Evolutionary conservation across 768 basidiomycete genomes (phyloP), one percentile per base, ranked within the genome.

Genomic region (Leccinum variicolor): DNA sequence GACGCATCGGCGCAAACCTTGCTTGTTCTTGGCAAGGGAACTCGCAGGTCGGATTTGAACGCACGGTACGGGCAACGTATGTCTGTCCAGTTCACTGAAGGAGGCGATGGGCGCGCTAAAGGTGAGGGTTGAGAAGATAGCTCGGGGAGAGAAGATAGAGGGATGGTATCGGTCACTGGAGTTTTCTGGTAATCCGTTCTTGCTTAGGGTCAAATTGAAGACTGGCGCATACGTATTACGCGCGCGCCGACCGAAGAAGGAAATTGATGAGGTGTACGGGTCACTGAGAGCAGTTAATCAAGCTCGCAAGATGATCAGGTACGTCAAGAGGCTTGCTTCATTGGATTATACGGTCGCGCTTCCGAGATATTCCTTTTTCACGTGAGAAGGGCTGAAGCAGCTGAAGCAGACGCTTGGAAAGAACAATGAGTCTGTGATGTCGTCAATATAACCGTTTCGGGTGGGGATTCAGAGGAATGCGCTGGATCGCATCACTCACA

Each of bases 401-500:
- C 61, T 89, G 60, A 77, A 77, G 55, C 84, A 83, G 33, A 71
- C n/a, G n/a, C n/a, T 41, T 19, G 39, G n/a, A 10, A n/a, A 41
- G 39, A 41, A 41, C n/a, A 41, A 41, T 23, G 81, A 64, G 2
- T 74, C 86, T 39, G 69, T 81, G n/a, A 41, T 41, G n/a, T 19
- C n/a, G 0, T 67, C 76, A 0, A 72, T 75, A 55, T 88, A 41
- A 78, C 74, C 1, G 72, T 86, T 46, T 78, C 77, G 26, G 85
- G 85, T 1, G 82, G 81, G 10, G 84, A 85, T 23, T 83, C 80
- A 1, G n/a, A 74, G 78, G 8, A 78, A 81, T 43, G 69, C 76
- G 28, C 64, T 86, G 17, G 69, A 73, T 53, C 67, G 74, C 39
- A 71, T 84, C 17, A 75, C 81, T 4, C 56, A 74, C 6, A 66